Evolutionary conservation across 73 alveolate species (phyloP).

Genomic region (Paramecium primaurelia): DNA sequence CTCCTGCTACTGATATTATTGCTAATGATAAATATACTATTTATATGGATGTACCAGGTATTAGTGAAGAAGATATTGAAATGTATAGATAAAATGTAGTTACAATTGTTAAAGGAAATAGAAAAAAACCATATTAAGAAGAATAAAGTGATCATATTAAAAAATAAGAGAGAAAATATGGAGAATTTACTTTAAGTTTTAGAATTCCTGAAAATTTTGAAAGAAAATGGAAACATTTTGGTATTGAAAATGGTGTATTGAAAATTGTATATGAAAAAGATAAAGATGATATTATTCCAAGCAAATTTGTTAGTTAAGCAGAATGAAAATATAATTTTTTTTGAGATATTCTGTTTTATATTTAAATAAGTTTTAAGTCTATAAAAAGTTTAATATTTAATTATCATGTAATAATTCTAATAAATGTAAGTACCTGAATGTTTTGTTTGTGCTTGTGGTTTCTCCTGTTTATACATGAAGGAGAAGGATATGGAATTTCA

Average conservation of each 20-base stretch:
- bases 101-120: constrained; percentile 46
- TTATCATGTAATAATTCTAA: neutral
- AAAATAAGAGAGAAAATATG: constrained; percentile 51
- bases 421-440: neutral
- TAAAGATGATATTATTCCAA: constrained; percentile 49
- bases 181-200: constrained; percentile 41
- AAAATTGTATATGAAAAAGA: constrained; percentile 57
- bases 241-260: constrained; percentile 46
- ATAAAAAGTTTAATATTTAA: neutral
- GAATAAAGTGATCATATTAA: constrained; percentile 22
- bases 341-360: neutral
- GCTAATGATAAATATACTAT: constrained; percentile 43
- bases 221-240: constrained; percentile 43
- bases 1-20: constrained; percentile 53
- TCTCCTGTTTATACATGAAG: neutral
- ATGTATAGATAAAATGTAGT: constrained; percentile 43
- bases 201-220: constrained; percentile 53
- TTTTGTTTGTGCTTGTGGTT: neutral
- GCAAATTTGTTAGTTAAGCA: neutral
- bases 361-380: neutral
- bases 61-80: constrained; percentile 25
- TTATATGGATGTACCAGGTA: constrained; percentile 56
- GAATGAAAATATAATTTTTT: neutral
- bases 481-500: neutral
- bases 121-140: constrained; percentile 31